Evolutionary conservation across 1,284 basidiomycete species (phyloP).

Genomic region (Heliocybe sulcata): DNA sequence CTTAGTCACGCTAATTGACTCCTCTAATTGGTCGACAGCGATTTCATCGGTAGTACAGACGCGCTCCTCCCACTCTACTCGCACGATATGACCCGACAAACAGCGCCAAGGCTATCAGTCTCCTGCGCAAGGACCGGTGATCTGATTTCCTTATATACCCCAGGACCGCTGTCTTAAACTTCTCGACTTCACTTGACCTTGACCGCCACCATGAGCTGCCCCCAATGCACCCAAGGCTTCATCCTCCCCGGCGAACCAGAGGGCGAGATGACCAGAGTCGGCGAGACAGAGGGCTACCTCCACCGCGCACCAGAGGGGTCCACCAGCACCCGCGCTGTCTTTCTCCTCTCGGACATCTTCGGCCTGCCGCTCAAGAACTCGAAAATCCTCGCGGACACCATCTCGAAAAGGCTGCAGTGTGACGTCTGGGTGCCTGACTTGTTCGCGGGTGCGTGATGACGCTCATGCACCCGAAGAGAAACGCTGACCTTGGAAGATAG

Average conservation of each 20-base stretch:
- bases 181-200: not conserved
- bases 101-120: no score
- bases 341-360: constrained; percentile 57
- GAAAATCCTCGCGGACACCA: constrained; percentile 56
- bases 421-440: constrained; percentile 59
- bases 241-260: constrained; percentile 35
- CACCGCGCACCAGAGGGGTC: constrained; percentile 22
- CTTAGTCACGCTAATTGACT: no score
- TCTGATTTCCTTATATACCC: no score
- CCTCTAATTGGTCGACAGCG: no score
- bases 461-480: no score
- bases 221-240: constrained; percentile 28
- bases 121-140: no score
- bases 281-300: constrained; percentile 31
- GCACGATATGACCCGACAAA: no score
- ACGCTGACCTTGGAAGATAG: constrained; percentile 25
- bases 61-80: no score
- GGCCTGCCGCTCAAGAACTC: constrained; percentile 48
- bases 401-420: constrained; percentile 43
- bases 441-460: constrained; percentile 29
- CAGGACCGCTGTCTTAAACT: not conserved
- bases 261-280: constrained; percentile 24
- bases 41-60: no score
- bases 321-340: constrained; percentile 29
- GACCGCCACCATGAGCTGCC: constrained; percentile 22